Evolutionary conservation across 352 stramenopile species (phyloP).

Genomic region (Elongisporangium anandrum): DNA sequence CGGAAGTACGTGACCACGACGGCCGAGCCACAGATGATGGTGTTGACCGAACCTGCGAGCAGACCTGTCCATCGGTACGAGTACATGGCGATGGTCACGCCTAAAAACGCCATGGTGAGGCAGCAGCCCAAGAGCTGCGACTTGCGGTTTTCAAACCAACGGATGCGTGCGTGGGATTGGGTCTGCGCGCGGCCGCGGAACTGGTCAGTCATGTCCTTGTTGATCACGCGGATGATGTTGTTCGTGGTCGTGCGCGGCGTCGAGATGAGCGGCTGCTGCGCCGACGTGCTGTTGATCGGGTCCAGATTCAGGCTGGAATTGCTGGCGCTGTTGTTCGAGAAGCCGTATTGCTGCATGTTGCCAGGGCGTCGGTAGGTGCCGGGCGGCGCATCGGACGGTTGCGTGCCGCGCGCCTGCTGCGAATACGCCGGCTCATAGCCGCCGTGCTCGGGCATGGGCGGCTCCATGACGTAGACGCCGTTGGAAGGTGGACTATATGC

Average conservation of each 20-base stretch:
- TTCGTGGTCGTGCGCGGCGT: conserved; percentile 52
- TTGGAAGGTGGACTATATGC: conserved; percentile 45
- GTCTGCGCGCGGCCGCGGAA: conserved; percentile 77
- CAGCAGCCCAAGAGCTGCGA: conserved; percentile 83
- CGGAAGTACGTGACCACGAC: conserved; percentile 85
- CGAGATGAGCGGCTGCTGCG: conserved; percentile 63
- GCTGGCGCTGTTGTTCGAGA: conserved; percentile 18
- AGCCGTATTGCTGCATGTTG: conserved; percentile 18
- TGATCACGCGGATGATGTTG: conserved; percentile 86
- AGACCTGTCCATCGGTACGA: conserved; percentile 85
- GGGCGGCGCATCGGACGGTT: conserved; percentile 19
- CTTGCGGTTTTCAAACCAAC: conserved; percentile 89
- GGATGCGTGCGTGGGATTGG: conserved; percentile 63
- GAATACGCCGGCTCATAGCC: conserved; percentile 21
- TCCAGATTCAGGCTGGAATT: conserved; percentile 22
- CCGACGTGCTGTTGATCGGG: conserved; percentile 37
- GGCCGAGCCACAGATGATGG: conserved; percentile 81
- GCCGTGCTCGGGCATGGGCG: conserved; percentile 25
- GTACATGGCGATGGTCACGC: conserved; percentile 84
- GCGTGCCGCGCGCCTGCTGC: conserved; percentile 8
- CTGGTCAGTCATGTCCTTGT: conserved; percentile 87
- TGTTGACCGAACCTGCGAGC: conserved; percentile 85
- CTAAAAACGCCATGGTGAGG: conserved; percentile 82
- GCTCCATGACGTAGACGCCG: conserved; percentile 74
- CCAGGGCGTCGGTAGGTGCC: conserved; percentile 20